Conservation (phyloP, 2,329 filamentous ascomycete species). For the Hirsutella thompsonii region DNA sequence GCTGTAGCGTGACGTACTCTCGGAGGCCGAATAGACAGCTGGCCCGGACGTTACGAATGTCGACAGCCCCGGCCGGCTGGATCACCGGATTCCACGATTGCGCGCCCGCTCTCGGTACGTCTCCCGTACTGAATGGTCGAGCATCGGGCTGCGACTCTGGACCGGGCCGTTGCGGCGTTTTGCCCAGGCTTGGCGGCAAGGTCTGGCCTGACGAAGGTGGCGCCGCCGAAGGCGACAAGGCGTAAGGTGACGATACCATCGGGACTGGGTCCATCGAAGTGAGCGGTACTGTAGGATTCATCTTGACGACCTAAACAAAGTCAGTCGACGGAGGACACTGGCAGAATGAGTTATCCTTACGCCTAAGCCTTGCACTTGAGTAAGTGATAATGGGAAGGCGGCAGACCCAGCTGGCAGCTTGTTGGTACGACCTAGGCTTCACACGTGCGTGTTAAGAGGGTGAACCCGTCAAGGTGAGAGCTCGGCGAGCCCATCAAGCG, state of each 20-base stretch:
- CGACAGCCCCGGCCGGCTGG: conserved; percentile 13
- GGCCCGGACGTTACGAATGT: conserved; percentile 14
- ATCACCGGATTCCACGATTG: conserved; percentile 8
- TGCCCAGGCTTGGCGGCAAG: too few species aligned
- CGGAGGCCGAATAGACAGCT: conserved; percentile 22
- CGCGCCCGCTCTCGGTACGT: not conserved
- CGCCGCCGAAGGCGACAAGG: not conserved
- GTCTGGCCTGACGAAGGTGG: not conserved
- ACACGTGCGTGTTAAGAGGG: too few species aligned
- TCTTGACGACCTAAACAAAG: not conserved
- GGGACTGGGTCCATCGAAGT: not conserved
- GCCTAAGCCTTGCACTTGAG: too few species aligned
- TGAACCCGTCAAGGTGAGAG: too few species aligned
- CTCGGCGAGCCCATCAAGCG: too few species aligned
- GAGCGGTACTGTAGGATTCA: not conserved
- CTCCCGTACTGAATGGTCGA: not conserved
- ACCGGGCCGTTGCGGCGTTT: too few species aligned
- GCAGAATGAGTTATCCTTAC: too few species aligned
- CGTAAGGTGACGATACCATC: not conserved
- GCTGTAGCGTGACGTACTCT: conserved; percentile 21
- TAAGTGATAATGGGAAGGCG: too few species aligned
- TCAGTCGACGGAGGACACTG: too few species aligned
- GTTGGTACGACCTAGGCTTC: too few species aligned
- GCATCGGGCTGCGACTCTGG: not conserved
- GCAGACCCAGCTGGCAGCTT: too few species aligned